phyloP scores from a whole-genome alignment of 441 rosid species.

The Viola pubescens region DNA sequence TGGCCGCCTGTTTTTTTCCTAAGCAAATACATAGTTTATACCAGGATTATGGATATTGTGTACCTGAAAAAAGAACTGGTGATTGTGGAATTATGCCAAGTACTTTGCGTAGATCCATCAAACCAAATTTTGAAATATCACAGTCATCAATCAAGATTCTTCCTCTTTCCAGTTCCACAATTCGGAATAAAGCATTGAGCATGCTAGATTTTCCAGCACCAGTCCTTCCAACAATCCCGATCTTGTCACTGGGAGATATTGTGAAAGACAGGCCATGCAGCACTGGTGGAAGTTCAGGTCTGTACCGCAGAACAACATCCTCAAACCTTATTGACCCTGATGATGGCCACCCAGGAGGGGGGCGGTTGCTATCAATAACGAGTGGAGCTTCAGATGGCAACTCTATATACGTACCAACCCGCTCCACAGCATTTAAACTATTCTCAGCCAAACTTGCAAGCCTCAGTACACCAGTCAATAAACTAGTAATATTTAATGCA shows the following conservation, averaged over 20 bases:
- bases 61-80: constrained; percentile 96
- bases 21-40: background rate
- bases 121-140: constrained; percentile 66
- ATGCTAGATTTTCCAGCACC: constrained; percentile 98
- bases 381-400: constrained; percentile 81
- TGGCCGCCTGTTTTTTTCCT: too few relatives aligned
- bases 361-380: constrained; percentile 61
- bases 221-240: constrained; percentile 92
- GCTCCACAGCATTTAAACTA: constrained; percentile 85
- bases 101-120: constrained; percentile 78
- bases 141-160: constrained; percentile 67
- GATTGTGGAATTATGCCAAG: constrained; percentile 92
- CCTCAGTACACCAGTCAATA: constrained; percentile 72
- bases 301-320: constrained; percentile 80
- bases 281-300: constrained; percentile 88
- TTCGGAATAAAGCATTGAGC: constrained; percentile 82
- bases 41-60: background rate
- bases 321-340: constrained; percentile 77
- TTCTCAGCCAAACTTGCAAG: constrained; percentile 91
- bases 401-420: constrained; percentile 74
- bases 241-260: constrained; percentile 70
- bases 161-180: constrained; percentile 84
- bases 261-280: constrained; percentile 69
- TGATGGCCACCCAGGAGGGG: constrained; percentile 94
- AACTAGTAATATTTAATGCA: constrained; percentile 69